Evolutionary conservation across 108 stramenopile species (phyloP), one percentile per base, ranked within the genome.

Genomic region (Nitzschia sp.): DNA sequence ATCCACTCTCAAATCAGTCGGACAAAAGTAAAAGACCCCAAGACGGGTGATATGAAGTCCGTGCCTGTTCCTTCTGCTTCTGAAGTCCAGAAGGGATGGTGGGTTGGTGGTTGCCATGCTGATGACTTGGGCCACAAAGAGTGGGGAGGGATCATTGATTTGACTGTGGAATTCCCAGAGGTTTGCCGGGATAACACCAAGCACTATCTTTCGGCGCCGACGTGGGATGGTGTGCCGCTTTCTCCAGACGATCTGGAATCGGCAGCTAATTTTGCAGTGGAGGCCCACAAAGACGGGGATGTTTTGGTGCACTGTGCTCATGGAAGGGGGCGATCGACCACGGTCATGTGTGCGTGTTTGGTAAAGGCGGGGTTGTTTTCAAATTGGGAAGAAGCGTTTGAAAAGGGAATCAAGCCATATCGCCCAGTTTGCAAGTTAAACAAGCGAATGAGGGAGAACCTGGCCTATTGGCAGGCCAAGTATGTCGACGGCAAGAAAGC

Each of bases 111-210:
- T 35, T 89, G 89, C 71, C 82, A 91, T 66, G 82, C 79, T 24
- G 66, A 95, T 68, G 78, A 86, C 71, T 80, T 95, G 18, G 65
- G 84, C 56, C 34, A 36, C 17, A 90, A 80, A 69, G 72, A 89
- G 19, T 95, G 91, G 91, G 90, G 85, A 4, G 88, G 90, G 5
- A 78, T 92, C 24, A 77, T 95, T 38, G 94, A 95, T 72, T 61
- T 91, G 34, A 95, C 94, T 4, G 94, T 95, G 9, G 94, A 95
- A 64, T 95, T 95, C 62, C 91, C 91, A 2, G 94, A 95, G 59
- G 48, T 46, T 21, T 91, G 89, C 54, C 72, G 80, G 35, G 67
- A 84, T 28, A 45, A 74, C 29, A 91, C 89, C 0, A 63, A 77
- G 54, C 64, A 65, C 5, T 95, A 95, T 47, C 66, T 89, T 1